Conservation (phyloP, 495 filamentous ascomycete species). For the Jackrogersella multiformis region DNA sequence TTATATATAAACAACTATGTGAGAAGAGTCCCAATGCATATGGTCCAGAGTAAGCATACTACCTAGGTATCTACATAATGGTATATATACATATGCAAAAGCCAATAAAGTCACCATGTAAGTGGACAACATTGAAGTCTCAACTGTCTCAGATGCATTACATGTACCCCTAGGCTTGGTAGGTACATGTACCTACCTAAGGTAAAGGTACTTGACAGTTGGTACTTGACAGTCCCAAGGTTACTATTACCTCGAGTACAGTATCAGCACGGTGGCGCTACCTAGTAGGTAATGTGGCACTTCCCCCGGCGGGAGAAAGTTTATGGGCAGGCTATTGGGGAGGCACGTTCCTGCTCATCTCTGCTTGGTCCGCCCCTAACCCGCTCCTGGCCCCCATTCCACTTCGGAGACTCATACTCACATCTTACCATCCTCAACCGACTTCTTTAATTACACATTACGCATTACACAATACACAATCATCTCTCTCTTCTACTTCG, state of each 20-base stretch:
- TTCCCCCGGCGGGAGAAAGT: conserved; percentile 34
- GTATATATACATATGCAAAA: no score
- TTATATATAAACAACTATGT: no score
- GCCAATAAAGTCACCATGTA: no score
- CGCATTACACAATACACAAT: no score
- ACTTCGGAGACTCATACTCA: conserved; percentile 26
- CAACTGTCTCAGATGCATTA: no score
- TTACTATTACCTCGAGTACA: conserved; percentile 15
- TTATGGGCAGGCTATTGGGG: conserved; percentile 11
- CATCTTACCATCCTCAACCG: conserved; percentile 33
- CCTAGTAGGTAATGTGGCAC: conserved; percentile 11
- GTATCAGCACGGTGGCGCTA: conserved; percentile 18
- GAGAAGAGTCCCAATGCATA: no score
- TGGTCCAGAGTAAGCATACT: no score
- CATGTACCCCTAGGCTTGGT: no score
- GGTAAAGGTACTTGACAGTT: no score
- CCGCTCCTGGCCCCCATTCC: conserved; percentile 30
- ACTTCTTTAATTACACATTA: conserved; percentile 24
- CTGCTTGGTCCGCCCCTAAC: conserved; percentile 21
- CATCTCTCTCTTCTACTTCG: not conserved
- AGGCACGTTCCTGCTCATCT: conserved; percentile 42
- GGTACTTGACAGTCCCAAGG: not conserved
- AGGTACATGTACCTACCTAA: no score
- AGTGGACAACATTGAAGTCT: no score
- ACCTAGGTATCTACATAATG: no score